Evolutionary conservation across 257 asterid genomes (phyloP), one percentile per base, ranked within the genome.

Genomic region (Solanum piurae): DNA sequence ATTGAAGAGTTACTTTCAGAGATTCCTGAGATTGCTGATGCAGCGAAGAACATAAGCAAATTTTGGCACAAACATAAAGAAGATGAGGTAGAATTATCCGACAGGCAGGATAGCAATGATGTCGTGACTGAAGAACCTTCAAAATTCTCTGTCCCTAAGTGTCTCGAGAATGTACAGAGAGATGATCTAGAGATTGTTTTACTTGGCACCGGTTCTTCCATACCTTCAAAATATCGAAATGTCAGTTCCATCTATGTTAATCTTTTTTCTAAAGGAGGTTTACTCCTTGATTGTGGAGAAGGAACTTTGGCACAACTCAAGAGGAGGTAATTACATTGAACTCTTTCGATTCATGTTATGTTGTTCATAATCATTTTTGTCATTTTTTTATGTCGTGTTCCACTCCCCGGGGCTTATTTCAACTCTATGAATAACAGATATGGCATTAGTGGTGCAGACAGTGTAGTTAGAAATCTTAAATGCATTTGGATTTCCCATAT

Each of bases 401-500:
- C 49, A 27, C 10, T 18, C 46, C 52, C 33, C 33, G 3, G 10
- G 38, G 29, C 42, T 86, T n/a, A 75, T 64, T 64, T 82, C 76
- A 80, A n/a, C 58, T 31, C 6, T 21, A 18, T 12, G 60, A 42
- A 84, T 52, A 68, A 76, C 93, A 97, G 98, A 88, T 97, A 92
- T 84, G 99, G 99, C 12, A 87, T 95, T 64, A 89, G 89, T 64
- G 96, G 95, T 52, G 98, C 98, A 11, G 99, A 97, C 27, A 95
- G 92, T 60, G 95, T 93, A 68, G 92, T 97, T 12, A 92, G 90
- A 92, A 91, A 93, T 72, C 88, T 97, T 88, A 93, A 88, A 88
- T 97, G 96, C 74, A 93, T 97, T 55, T 95, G 99, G 99, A 96
- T 97, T 88, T 97, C 99, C 34, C 99, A 97, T 89, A 97, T 97